Base-by-base conservation (phyloP, 2,329 filamentous ascomycete species). In the Aspergillus quadrilineatus region DNA sequence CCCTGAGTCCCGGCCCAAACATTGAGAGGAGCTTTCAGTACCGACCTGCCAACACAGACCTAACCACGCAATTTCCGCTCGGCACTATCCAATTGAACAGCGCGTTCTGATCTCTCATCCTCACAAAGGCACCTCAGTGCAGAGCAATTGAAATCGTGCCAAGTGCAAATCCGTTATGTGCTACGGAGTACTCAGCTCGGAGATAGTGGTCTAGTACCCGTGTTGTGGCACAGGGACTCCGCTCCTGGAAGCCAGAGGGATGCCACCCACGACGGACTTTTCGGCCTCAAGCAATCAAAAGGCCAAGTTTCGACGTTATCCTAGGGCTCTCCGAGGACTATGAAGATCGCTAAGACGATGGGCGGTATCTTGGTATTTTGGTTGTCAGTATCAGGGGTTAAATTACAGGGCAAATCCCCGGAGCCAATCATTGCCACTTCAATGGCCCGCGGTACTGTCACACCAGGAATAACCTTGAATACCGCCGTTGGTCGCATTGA, bases 351-450 rank as follows among this genome's bases (percentile, higher is more conserved):
- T 32, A 30, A 47, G 43, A 36, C 29, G 26, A 15, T 46, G 44
- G 46, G 32, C 9, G 41, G 42, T 50, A 50, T 53, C 37, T 47
- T 51, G 42, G 54, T 56, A 56, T 51, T 34, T 14, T n/a, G 15
- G 14, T 32, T 41, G 53, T 56, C 48, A 52, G 30, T 28, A 52
- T 58, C 56, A 58, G 56, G 56, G 56, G 56, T 55, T 51, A 58
- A 58, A 51, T 34, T 44, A 58, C 51, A 46, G 28, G 36, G 46
- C 46, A 50, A 22, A 28, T 30, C n/a, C 29, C 17, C 14, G 12
- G n/a, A 52, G 37, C 56, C 48, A 58, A 55, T 58, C 56, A 50
- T 34, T 43, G 28, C 39, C 41, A 22, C 45, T 34, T 37, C 48
- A 49, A 54, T 45, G 50, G 32, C 55, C 49, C 34, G 50, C 28